Percentiles rank a stretch among this genome's conserved stretches.
Conservation (phyloP, 139 green algal genomes). For the Ettlia oleoabundans region DNA sequence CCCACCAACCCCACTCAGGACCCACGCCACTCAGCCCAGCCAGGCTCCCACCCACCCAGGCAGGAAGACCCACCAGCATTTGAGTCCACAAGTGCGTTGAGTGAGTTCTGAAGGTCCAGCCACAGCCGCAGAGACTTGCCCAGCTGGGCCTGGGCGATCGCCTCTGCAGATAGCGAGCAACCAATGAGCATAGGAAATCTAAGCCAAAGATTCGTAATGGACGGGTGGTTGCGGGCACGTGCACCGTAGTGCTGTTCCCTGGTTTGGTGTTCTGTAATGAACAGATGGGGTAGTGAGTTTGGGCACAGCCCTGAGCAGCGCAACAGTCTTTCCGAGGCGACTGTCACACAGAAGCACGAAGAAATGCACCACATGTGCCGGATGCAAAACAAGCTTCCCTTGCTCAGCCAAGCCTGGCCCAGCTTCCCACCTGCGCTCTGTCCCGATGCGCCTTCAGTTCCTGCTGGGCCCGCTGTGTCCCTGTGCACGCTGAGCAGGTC, state of each 20-base stretch:
- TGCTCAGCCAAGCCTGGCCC: not conserved
- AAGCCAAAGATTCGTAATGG: not conserved
- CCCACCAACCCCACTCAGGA: too few relatives aligned
- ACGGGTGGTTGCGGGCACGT: too few relatives aligned
- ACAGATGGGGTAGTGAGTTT: too few relatives aligned
- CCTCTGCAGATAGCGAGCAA: conserved; percentile 4
- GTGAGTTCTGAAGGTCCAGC: conserved; percentile 85
- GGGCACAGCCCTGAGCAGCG: too few relatives aligned
- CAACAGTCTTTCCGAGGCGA: too few relatives aligned
- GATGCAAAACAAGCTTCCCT: too few relatives aligned
- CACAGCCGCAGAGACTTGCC: conserved; percentile 64
- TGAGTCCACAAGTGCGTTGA: conserved; percentile 90
- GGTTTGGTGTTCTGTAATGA: too few relatives aligned
- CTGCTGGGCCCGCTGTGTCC: not conserved
- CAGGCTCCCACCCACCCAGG: conserved; percentile 35
- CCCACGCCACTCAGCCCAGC: not conserved
- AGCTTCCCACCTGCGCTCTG: not conserved
- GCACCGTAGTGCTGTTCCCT: too few relatives aligned
- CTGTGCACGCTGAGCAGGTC: conserved; percentile 56
- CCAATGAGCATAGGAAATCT: not conserved
- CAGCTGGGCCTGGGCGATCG: conserved; percentile 46
- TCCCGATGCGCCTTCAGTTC: not conserved
- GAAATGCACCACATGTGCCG: too few relatives aligned
- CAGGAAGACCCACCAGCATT: too few relatives aligned
- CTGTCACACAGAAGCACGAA: too few relatives aligned